Evolutionary conservation across 75 land plant species (phyloP).

Genomic region (Picea sitchensis): DNA sequence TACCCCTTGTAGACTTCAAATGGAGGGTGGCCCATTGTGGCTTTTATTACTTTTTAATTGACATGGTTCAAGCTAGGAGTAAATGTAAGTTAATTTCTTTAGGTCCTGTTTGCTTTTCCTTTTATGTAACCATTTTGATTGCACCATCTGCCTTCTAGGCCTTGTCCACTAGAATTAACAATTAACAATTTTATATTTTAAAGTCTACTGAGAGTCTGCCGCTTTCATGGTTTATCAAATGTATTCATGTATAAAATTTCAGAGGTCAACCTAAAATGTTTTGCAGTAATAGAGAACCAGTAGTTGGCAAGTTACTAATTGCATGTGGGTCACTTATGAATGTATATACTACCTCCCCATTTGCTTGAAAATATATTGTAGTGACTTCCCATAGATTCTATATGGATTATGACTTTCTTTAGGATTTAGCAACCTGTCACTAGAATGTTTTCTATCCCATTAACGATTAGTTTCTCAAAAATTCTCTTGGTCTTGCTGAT

Average conservation of each 20-base stretch:
- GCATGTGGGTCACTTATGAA: not conserved
- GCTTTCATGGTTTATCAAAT: not conserved
- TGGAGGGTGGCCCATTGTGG: not conserved
- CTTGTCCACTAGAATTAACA: slow-evolving; percentile 1
- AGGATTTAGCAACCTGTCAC: not conserved
- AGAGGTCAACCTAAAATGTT: not conserved
- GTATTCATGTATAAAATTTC: not conserved
- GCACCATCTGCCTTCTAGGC: not conserved
- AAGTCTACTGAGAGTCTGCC: too few species aligned
- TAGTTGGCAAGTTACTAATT: not conserved
- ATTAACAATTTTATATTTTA: not conserved
- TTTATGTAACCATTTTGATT: not conserved
- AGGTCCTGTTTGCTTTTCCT: not conserved
- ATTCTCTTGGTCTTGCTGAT: slow-evolving; percentile 13
- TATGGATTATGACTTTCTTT: not conserved
- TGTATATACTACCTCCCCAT: not conserved
- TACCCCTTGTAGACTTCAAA: not conserved
- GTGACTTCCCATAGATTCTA: not conserved
- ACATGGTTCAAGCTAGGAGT: not conserved
- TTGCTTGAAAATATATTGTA: not conserved
- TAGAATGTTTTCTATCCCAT: not conserved
- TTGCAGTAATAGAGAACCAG: not conserved
- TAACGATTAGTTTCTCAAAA: not conserved
- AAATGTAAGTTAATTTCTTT: not conserved
- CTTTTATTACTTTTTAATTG: not conserved